phyloP scores from a whole-genome alignment of 2,329 filamentous ascomycete species.

The Sporothrix brunneoviolacea region DNA sequence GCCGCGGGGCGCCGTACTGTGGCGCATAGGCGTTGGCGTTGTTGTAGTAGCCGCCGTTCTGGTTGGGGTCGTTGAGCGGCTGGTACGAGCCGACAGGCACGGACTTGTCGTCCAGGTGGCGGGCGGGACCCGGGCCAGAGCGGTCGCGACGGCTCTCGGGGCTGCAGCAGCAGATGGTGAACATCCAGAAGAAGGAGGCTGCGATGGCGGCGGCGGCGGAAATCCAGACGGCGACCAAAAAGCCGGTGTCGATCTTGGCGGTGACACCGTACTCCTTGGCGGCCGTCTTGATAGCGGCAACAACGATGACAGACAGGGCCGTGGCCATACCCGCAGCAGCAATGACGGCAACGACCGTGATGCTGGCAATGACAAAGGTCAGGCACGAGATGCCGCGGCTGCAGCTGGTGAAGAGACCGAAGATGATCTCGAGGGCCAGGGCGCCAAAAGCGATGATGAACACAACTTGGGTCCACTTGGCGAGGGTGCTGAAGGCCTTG shows the following conservation, averaged over 20 bases:
- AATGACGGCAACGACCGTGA: conserved; percentile 50
- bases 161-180: conserved; percentile 86
- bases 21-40: conserved; percentile 24
- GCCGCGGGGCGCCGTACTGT: conserved; percentile 29
- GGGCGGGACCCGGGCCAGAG: conserved; percentile 20
- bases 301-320: conserved; percentile 63
- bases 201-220: conserved; percentile 69
- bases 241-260: conserved; percentile 59
- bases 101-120: conserved; percentile 45
- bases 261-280: conserved; percentile 66
- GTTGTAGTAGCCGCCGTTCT: conserved; percentile 30
- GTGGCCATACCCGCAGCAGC: conserved; percentile 68
- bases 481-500: conserved; percentile 64
- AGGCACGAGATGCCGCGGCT: conserved; percentile 74
- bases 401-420: conserved; percentile 79
- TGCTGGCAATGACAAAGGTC: conserved; percentile 67
- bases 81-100: conserved; percentile 38
- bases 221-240: conserved; percentile 71
- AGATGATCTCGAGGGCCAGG: conserved; percentile 63
- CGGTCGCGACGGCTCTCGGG: conserved; percentile 41
- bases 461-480: conserved; percentile 76
- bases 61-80: conserved; percentile 36
- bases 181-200: conserved; percentile 81
- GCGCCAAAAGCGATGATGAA: conserved; percentile 68
- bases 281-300: conserved; percentile 58